Percentiles rank a stretch among this genome's conserved stretches.
phyloP scores from a whole-genome alignment of 1,284 basidiomycete genomes.

The Mycena sp. region DNA sequence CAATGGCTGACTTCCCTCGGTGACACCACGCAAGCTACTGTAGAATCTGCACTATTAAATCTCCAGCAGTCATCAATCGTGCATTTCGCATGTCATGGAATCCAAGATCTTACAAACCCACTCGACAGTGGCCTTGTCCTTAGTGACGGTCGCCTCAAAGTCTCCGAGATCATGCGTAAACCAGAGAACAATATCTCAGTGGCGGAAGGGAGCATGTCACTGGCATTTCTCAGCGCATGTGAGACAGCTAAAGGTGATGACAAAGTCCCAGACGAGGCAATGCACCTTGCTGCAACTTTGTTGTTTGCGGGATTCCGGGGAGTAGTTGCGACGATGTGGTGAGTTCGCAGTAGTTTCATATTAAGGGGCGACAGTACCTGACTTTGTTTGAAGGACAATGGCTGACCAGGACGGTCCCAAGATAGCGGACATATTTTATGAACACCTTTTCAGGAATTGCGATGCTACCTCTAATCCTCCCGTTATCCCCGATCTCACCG shows the following conservation, averaged over 20 bases:
- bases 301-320: conserved; percentile 26
- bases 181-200: neutral
- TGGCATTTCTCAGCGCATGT: conserved; percentile 34
- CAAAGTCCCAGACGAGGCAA: conserved; percentile 30
- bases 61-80: conserved; percentile 18
- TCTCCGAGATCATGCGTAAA: conserved; percentile 27
- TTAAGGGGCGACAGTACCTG: too few species aligned
- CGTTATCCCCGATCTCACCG: neutral
- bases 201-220: conserved; percentile 4
- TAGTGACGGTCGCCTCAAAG: conserved; percentile 24
- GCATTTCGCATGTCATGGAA: conserved; percentile 34
- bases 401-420: neutral
- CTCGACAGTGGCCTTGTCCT: conserved; percentile 29
- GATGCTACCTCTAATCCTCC: neutral
- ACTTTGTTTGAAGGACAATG: neutral
- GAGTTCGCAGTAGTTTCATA: neutral
- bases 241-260: conserved; percentile 32
- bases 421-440: neutral
- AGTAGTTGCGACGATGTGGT: conserved; percentile 37
- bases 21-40: conserved; percentile 19
- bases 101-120: conserved; percentile 21
- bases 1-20: neutral
- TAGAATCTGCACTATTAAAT: conserved; percentile 5
- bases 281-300: conserved; percentile 31
- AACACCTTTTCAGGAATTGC: neutral